These are phyloP conservation scores for Leccinum subtestaceum DNA, from an alignment of 768 basidiomycete species.

Conservation along the genomic window DNA sequence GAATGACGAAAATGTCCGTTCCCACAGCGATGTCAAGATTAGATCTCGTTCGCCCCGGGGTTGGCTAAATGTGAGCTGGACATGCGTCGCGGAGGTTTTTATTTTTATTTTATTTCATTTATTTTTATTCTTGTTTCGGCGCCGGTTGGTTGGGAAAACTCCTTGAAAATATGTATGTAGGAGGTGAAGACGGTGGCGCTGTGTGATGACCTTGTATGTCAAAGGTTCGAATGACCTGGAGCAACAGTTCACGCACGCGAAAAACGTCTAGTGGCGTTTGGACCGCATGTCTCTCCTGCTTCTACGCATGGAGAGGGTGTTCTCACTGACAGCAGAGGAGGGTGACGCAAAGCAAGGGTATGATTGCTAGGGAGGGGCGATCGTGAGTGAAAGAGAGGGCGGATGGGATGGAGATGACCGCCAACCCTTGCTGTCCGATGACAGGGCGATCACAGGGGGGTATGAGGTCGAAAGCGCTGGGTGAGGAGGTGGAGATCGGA, in stretches of 20 bases:
- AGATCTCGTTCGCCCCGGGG: constrained; percentile 19
- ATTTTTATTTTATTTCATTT: not conserved
- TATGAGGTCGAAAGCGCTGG: not conserved
- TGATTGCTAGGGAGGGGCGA: not conserved
- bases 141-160: constrained; percentile 4
- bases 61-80: not conserved
- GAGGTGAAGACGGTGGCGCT: constrained; percentile 3
- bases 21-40: constrained; percentile 25
- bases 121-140: constrained; percentile 4
- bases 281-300: constrained; percentile 15
- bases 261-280: constrained; percentile 29
- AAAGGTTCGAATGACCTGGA: constrained; percentile 8
- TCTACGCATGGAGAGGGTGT: constrained; percentile 7
- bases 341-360: not conserved
- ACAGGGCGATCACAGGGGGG: not conserved
- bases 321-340: not conserved
- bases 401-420: not conserved
- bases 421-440: not conserved
- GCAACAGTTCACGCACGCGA: constrained; percentile 27
- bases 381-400: not conserved
- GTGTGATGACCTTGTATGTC: constrained; percentile 1
- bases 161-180: not conserved
- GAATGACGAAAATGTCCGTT: constrained; percentile 25
- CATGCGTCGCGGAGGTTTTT: not conserved
- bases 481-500: constrained; percentile 3